Evolutionary conservation across 2,329 filamentous ascomycete species (phyloP).

Genomic region (Aspergillus amoenus): DNA sequence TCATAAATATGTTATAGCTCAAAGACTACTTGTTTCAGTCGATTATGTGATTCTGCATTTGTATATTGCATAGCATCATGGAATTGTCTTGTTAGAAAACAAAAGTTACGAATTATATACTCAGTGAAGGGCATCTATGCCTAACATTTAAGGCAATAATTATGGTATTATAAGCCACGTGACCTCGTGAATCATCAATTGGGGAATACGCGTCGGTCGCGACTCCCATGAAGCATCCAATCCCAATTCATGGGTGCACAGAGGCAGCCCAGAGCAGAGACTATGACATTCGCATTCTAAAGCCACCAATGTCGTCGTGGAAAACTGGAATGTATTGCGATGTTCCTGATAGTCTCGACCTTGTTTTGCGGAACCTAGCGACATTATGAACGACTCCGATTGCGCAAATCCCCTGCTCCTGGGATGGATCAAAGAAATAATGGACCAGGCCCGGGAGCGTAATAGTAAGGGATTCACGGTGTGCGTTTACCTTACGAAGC

Average conservation of each 20-base stretch:
- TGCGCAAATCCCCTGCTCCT: conserved; percentile 71
- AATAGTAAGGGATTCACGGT: conserved; percentile 67
- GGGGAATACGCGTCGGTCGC: conserved; percentile 16
- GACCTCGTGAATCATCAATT: conserved; percentile 9
- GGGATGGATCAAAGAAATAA: conserved; percentile 74
- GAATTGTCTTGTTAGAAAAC: not conserved
- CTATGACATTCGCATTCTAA: too few relatives aligned
- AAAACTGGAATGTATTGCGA: not conserved
- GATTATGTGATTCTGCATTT: not conserved
- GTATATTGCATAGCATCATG: conserved; percentile 1
- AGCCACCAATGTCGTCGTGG: not conserved
- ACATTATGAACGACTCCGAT: conserved; percentile 25
- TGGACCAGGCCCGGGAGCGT: conserved; percentile 65
- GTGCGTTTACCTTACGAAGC: conserved; percentile 28
- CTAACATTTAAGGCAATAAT: not conserved
- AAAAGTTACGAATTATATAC: not conserved
- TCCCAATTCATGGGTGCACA: not conserved
- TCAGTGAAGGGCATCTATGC: not conserved
- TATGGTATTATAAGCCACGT: not conserved
- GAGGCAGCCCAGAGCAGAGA: too few relatives aligned
- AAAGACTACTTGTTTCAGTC: not conserved
- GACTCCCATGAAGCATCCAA: conserved; percentile 1
- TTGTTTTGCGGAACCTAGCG: not conserved
- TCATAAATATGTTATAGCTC: not conserved
- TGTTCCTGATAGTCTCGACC: not conserved